phyloP scores from a whole-genome alignment of 768 basidiomycete species.

The Amanita subjunquillea region DNA sequence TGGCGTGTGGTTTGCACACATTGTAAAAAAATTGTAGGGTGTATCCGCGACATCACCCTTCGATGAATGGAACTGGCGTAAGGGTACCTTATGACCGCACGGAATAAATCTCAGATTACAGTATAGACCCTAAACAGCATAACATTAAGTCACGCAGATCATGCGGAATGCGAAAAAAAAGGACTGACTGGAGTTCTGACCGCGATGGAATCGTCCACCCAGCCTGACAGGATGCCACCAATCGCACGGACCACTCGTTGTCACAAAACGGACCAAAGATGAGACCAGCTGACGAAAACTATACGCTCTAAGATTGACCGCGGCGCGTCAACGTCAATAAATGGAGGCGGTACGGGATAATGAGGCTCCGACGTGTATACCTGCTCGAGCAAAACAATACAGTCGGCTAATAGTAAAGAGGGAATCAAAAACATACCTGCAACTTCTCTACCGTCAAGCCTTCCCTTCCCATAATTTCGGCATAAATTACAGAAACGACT shows the following conservation, averaged over 20 bases:
- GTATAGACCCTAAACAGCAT: constrained; percentile 45
- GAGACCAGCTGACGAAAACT: constrained; percentile 24
- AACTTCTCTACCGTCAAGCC: constrained; percentile 78
- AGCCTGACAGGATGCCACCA: constrained; percentile 62
- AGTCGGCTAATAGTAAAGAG: background rate
- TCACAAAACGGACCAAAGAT: constrained; percentile 12
- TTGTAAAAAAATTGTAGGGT: constrained; percentile 84
- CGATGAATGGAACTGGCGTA: constrained; percentile 17
- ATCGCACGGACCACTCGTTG: constrained; percentile 27
- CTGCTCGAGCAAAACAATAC: constrained; percentile 27
- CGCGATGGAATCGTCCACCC: constrained; percentile 35
- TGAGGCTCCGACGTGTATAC: constrained; percentile 67
- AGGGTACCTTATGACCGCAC: constrained; percentile 45
- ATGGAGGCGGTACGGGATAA: constrained; percentile 39
- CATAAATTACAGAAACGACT: constrained; percentile 54
- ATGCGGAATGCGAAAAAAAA: background rate
- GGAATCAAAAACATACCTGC: constrained; percentile 41
- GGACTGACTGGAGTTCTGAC: constrained; percentile 43
- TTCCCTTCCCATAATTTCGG: constrained; percentile 74
- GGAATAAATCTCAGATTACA: constrained; percentile 65
- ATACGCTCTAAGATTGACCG: constrained; percentile 25
- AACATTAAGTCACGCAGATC: constrained; percentile 1
- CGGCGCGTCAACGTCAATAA: constrained; percentile 8
- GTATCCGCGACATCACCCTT: constrained; percentile 19
- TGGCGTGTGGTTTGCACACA: constrained; percentile 80